Conservation (phyloP, 495 filamentous ascomycete genomes). For the Neurospora sp. region DNA sequence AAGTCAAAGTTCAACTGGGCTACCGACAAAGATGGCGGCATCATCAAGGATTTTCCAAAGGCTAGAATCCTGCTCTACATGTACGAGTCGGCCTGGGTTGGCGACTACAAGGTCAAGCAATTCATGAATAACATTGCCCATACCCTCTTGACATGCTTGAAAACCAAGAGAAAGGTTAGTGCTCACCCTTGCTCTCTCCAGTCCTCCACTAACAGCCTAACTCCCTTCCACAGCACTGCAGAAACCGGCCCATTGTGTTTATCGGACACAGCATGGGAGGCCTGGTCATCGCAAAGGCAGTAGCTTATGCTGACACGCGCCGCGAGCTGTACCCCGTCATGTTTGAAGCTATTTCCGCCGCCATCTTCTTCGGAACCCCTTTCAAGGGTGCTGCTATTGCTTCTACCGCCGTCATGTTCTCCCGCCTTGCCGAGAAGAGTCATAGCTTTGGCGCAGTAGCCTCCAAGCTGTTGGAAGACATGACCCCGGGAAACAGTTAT, state of each 20-base stretch:
- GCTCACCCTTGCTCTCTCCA: slow-evolving; percentile 5
- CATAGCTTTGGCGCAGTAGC: slow-evolving; percentile 8
- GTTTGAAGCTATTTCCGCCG: slow-evolving; percentile 25
- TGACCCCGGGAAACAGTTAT: slow-evolving; percentile 7
- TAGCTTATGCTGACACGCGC: slow-evolving; percentile 14
- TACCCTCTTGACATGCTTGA: slow-evolving; percentile 1
- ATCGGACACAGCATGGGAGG: slow-evolving; percentile 55
- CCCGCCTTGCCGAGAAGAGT: slow-evolving; percentile 18
- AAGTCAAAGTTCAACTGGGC: background rate
- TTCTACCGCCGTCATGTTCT: slow-evolving; percentile 20
- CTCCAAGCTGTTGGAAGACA: slow-evolving; percentile 23
- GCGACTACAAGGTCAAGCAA: background rate
- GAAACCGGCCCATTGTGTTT: background rate
- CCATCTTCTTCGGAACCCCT: slow-evolving; percentile 29
- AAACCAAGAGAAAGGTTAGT: background rate
- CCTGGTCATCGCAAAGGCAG: slow-evolving; percentile 41
- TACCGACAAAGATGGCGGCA: background rate
- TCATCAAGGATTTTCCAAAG: background rate
- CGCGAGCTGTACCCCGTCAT: slow-evolving; percentile 20
- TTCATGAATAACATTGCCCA: slow-evolving; percentile 4
- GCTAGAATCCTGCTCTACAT: background rate
- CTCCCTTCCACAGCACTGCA: slow-evolving; percentile 8
- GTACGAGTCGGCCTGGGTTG: background rate
- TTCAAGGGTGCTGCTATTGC: slow-evolving; percentile 23
- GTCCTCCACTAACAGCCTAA: slow-evolving; percentile 7